Base-by-base conservation (phyloP, 108 stramenopile genomes). In the Discostella pseudostelligera region DNA sequence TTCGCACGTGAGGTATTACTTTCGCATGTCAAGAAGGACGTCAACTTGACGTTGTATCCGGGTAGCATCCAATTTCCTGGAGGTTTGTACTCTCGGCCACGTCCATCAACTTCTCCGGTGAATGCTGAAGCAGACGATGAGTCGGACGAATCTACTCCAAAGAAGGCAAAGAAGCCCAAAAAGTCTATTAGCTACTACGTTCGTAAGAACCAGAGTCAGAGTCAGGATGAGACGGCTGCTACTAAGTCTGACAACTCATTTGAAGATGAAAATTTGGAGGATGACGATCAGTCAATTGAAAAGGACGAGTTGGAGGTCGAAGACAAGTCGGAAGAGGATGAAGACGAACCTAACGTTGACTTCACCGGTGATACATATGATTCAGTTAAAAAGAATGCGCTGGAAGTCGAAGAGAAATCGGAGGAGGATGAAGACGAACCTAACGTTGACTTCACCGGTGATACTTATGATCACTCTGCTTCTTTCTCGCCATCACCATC, bases 21-120 rank as follows among this genome's bases (percentile, higher is more conserved):
- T 24, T 76, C 83, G 2, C 83, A 83, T 59, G 90, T 95, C 20
- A 95, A 95, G 66, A 92, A 83, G 44, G 93, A 95, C 74, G 81
- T 79, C 40, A 85, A 95, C 65, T 71, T 95, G 29, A 74, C 82
- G 35, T 65, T 83, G 12, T 89, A 87, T 62, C 90, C 94, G 9
- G 91, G 89, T 24, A 46, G 67, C 21, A 86, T 92, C 49, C 69
- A 62, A 8, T 45, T 95, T 19, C 94, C 94, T 29, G 74, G 48
- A 4, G 62, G 66, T 57, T 53, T 83, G 46, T 83, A 70, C 65
- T 62, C 69, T 5, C 13, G 39, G 16, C 20, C 58, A 44, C 17
- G 35, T 20, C 47, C 65, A 19, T 67, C 71, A 1, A 58, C 65
- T 19, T 39, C 55, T n/a, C 45, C 60, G 21, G 47, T 60, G 14